Percentiles rank a stretch among this genome's conserved stretches.
phyloP scores from a whole-genome alignment of 2,329 filamentous ascomycete genomes.

The Cordyceps farinosa region DNA sequence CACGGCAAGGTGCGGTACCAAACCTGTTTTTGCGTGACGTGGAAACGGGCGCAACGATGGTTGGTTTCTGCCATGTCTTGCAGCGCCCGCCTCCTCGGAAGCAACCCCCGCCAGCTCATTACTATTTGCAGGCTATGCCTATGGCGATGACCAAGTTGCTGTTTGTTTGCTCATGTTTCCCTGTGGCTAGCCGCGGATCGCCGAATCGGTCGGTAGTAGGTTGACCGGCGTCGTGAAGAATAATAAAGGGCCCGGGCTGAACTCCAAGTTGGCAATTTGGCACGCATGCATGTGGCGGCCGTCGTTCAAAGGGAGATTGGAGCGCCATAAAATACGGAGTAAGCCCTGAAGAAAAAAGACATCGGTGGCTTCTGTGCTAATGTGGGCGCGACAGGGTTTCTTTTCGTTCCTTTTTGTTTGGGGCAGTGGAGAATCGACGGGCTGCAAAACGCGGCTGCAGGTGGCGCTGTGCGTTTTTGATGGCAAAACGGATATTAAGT shows the following conservation, averaged over 20 bases:
- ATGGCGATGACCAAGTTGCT: too few species aligned
- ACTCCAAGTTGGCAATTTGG: neutral
- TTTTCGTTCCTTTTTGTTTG: neutral
- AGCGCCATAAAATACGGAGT: neutral
- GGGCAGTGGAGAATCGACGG: too few species aligned
- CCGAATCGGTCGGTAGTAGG: neutral
- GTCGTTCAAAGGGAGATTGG: conserved; percentile 1
- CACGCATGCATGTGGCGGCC: neutral
- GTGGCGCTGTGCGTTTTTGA: neutral
- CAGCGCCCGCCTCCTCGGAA: too few species aligned
- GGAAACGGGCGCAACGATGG: too few species aligned
- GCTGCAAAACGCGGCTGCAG: too few species aligned
- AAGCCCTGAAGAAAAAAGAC: neutral
- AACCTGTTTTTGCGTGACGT: too few species aligned
- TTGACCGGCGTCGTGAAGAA: neutral
- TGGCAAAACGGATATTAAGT: neutral
- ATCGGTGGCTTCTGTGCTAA: neutral
- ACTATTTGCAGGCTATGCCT: too few species aligned
- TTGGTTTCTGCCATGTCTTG: too few species aligned
- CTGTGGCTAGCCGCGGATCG: neutral
- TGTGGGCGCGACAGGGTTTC: neutral
- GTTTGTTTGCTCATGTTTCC: too few species aligned
- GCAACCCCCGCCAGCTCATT: too few species aligned
- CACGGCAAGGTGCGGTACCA: too few species aligned
- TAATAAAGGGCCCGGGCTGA: neutral